These are phyloP conservation scores for Leucoagaricus sp. DNA, from an alignment of 1,284 basidiomycete genomes.

Conservation along the genomic window DNA sequence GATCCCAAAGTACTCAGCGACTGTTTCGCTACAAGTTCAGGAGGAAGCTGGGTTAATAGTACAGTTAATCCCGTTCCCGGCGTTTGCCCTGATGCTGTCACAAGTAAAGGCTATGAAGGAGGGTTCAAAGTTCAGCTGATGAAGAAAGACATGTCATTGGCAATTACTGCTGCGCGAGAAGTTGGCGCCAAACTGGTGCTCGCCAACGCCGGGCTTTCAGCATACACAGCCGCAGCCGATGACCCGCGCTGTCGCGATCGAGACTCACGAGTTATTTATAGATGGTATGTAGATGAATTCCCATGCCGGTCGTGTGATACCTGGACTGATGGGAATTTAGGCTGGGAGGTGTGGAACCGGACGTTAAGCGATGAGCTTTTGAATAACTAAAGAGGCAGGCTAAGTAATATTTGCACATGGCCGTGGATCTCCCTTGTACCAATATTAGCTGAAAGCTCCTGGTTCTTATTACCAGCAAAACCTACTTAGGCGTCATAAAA, in stretches of 20 bases:
- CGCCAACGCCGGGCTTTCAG: slow-evolving; percentile 35
- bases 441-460: background rate
- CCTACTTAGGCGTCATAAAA: background rate
- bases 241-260: slow-evolving; percentile 36
- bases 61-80: slow-evolving; percentile 43
- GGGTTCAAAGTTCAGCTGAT: slow-evolving; percentile 45
- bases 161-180: slow-evolving; percentile 34
- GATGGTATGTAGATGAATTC: slow-evolving; percentile 29
- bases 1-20: slow-evolving; percentile 37
- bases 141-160: slow-evolving; percentile 43
- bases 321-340: slow-evolving; percentile 13
- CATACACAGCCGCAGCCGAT: slow-evolving; percentile 38
- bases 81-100: slow-evolving; percentile 42
- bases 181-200: slow-evolving; percentile 38
- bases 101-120: slow-evolving; percentile 40
- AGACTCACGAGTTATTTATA: slow-evolving; percentile 39
- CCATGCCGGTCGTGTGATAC: background rate
- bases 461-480: background rate
- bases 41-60: slow-evolving; percentile 40
- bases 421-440: background rate
- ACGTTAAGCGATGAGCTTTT: slow-evolving; percentile 4
- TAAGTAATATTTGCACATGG: background rate
- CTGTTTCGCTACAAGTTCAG: slow-evolving; percentile 37
- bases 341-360: slow-evolving; percentile 25
- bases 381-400: background rate